These are phyloP conservation scores for Dendryphion nanum DNA, from an alignment of 2,329 filamentous ascomycete species.

Conservation along the genomic window DNA sequence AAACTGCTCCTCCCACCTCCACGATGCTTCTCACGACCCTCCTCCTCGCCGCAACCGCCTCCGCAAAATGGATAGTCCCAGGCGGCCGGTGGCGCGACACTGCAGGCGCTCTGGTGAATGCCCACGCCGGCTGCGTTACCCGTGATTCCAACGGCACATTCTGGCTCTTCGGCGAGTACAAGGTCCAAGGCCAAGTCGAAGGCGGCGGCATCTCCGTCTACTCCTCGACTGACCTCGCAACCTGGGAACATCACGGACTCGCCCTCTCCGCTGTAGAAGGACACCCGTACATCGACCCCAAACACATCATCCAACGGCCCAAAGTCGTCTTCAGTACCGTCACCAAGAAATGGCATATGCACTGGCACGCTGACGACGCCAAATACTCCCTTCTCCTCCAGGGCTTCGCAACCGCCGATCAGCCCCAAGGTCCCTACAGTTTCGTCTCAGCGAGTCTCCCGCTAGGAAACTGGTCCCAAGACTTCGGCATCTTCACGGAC, in stretches of 20 bases:
- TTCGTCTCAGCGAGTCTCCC: slow-evolving; percentile 56
- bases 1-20: no score
- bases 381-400: slow-evolving; percentile 58
- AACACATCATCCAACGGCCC: slow-evolving; percentile 60
- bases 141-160: slow-evolving; percentile 56
- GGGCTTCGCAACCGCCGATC: slow-evolving; percentile 55
- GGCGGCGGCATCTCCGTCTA: slow-evolving; percentile 59
- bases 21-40: neutral
- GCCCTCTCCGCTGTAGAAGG: slow-evolving; percentile 57
- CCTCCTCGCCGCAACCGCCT: slow-evolving; percentile 15
- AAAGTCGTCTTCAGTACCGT: slow-evolving; percentile 60
- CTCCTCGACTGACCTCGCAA: slow-evolving; percentile 60
- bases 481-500: slow-evolving; percentile 61
- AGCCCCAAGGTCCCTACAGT: slow-evolving; percentile 54
- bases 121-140: slow-evolving; percentile 59
- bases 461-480: slow-evolving; percentile 62
- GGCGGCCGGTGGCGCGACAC: slow-evolving; percentile 62
- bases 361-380: slow-evolving; percentile 62
- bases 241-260: slow-evolving; percentile 58
- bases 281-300: slow-evolving; percentile 55
- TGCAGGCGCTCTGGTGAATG: slow-evolving; percentile 59
- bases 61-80: slow-evolving; percentile 59
- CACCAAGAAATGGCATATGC: slow-evolving; percentile 59
- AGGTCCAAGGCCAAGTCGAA: slow-evolving; percentile 57
- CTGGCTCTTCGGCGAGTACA: slow-evolving; percentile 64